phyloP scores from a whole-genome alignment of 495 filamentous ascomycete species.

The Baudoinia panamericana region DNA sequence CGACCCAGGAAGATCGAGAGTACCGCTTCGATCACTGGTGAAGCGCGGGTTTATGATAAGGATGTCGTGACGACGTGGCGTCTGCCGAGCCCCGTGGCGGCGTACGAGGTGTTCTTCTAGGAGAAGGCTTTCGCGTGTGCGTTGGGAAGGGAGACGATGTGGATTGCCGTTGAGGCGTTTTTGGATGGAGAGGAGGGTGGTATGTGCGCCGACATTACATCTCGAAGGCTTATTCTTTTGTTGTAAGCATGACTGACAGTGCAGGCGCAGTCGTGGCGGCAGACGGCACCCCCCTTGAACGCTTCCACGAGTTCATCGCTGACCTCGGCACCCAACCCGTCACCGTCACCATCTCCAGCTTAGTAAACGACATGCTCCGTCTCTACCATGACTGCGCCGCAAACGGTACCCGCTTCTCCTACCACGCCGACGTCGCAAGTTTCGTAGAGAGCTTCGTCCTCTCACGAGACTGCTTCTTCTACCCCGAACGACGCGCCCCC shows the following conservation, averaged over 20 bases:
- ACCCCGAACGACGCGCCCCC: neutral
- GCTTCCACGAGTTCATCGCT: conserved; percentile 5
- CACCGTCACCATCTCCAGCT: conserved; percentile 15
- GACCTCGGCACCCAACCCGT: conserved; percentile 7
- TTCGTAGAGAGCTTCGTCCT: conserved; percentile 5
- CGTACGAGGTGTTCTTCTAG: conserved; percentile 17
- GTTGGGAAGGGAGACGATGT: conserved; percentile 9
- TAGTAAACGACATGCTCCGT: conserved; percentile 10
- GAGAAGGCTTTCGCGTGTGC: conserved; percentile 16
- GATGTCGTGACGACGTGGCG: conserved; percentile 14
- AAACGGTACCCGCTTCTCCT: conserved; percentile 1
- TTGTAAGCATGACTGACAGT: no score
- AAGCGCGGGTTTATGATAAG: conserved; percentile 11
- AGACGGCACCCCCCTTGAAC: neutral
- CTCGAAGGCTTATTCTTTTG: neutral
- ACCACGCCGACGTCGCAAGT: neutral
- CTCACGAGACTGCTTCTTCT: conserved; percentile 13
- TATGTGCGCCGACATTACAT: neutral
- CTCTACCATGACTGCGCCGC: neutral
- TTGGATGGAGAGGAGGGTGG: conserved; percentile 2
- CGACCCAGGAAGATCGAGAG: neutral
- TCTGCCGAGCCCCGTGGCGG: neutral
- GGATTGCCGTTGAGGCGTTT: conserved; percentile 13
- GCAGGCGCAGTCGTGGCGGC: no score
- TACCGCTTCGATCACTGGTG: neutral